Evolutionary conservation across 805 yeast species (phyloP).

Genomic region (Metschnikowia amazonensis): DNA sequence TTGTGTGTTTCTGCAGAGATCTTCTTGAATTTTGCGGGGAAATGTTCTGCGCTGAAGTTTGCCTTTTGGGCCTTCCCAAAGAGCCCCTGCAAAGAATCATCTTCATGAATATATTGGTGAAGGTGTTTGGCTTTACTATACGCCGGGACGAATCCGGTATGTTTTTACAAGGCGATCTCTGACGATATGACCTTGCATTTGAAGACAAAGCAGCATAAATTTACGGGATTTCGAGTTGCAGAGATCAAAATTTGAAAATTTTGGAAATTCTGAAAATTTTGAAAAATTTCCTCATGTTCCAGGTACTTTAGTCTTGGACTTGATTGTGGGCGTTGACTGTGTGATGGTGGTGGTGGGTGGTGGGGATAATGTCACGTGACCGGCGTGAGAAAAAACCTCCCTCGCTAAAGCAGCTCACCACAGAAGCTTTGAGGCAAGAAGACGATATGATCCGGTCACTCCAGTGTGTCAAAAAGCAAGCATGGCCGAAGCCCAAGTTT

Average conservation of each 20-base stretch:
- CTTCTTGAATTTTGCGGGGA: conserved; percentile 2
- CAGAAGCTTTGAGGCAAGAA: not conserved
- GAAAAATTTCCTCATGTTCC: too few species aligned
- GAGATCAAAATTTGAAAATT: too few species aligned
- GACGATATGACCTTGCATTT: not conserved
- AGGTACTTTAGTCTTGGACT: too few species aligned
- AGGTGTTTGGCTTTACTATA: conserved; percentile 1
- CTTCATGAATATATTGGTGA: conserved; percentile 9
- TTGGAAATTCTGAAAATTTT: too few species aligned
- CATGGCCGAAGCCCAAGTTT: not conserved
- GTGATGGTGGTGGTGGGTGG: too few species aligned
- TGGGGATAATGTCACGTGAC: conserved; percentile 1
- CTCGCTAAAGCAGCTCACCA: not conserved
- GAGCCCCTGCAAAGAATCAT: not conserved
- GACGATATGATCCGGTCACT: conserved; percentile 1
- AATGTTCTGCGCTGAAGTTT: not conserved
- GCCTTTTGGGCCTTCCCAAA: conserved; percentile 11
- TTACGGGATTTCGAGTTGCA: too few species aligned
- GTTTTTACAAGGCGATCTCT: conserved; percentile 1
- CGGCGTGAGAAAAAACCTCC: conserved; percentile 1
- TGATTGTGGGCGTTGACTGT: too few species aligned
- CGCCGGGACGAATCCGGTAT: not conserved
- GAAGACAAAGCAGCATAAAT: too few species aligned
- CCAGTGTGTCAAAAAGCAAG: conserved; percentile 1
- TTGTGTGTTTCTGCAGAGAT: conserved; percentile 2